Evolutionary conservation across 257 asterid genomes (phyloP), one percentile per base, ranked within the genome.

Genomic region (Solanum okadae): DNA sequence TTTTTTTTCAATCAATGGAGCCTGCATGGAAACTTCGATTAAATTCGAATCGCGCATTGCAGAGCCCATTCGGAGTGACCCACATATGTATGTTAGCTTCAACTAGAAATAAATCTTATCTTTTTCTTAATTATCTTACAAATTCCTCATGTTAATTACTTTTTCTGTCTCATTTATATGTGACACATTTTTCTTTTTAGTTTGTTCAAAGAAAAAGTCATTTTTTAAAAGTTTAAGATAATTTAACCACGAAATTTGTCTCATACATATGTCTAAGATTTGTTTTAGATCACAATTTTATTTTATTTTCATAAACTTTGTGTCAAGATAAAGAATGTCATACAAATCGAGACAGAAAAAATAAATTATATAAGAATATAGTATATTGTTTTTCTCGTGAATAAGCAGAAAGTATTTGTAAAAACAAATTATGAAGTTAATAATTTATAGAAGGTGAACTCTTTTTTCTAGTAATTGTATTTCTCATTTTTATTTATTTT

Each of bases 51-150:
- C 3, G 9, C 1, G 23, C 22, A 52, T 2, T 16, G 9, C 4
- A 52, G 1, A 52, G 9, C 8, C 1, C 0, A 52, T 52, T 52
- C 0, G 0, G 1, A 1, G 9, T 16, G 61, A 6, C 23, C 1
- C 10, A 6, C 4, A 52, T 16, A 78, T 78, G 85, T 78, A 77
- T 77, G 35, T 44, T 25, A 65, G 9, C 76, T 38, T 16, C 12
- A 40, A 77, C 59, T 37, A 22, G 52, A 37, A 49, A 75, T 75
- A 75, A 35, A 75, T 76, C 7, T 6, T 38, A 38, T 77, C 7
- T 37, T 34, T 35, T 76, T 76, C 34, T n/a, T 77, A 77, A n/a
- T 77, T 6, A n/a, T n/a, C 15, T 14, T 77, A 38, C 10, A 29
- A 38, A 3, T 12, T 23, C 22, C 56, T 76, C 5, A 13, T 38